Base-by-base conservation (phyloP, 2,329 filamentous ascomycete species). In the Fusarium sp. region DNA sequence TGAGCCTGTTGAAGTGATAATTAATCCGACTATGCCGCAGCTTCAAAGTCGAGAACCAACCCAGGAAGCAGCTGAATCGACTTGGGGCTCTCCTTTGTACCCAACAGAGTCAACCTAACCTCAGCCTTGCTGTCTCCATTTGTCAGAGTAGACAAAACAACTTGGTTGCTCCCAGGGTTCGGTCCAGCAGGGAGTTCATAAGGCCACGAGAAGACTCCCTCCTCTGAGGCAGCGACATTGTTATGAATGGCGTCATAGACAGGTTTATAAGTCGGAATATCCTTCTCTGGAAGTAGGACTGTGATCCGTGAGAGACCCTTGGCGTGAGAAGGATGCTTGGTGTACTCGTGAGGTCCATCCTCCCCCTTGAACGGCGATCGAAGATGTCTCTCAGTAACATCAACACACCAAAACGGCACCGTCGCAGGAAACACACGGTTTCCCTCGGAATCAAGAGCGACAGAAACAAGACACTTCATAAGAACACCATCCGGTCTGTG, bases 381-480 rank as follows among this genome's bases (percentile, higher is more conserved):
- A 3, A 89, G 77, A n/a, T 81, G 73, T 8, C 91, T 80, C 3
- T 85, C 81, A 2, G 91, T 92, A 14, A 88, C 81, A 78, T 93
- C 92, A 55, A 92, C 85, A 75, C 90, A 92, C 85, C 88, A 93
- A 74, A 93, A 93, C 0, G 91, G 92, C 12, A 91, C 77, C 16
- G 82, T 81, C 0, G 91, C 90, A 1, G 87, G 81, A 10, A 82
- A 80, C 1, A 83, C 71, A 1, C 73, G 70, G 3, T 65, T 51
- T 6, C 75, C 74, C 1, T 67, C 57, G 0, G 67, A 68, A 36
- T 69, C 78, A 14, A 81, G 81, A 0, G 83, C 79, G 1, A 85
- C 84, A 20, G 89, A 88, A 27, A 90, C 86, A 27, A 87, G 84
- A 90, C 91, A 93, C 67, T 88, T 83, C 33, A 93, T 79, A 35